Evolutionary conservation across 441 rosid species (phyloP), one percentile per base, ranked within the genome.

Genomic region (Manihot esculenta): DNA sequence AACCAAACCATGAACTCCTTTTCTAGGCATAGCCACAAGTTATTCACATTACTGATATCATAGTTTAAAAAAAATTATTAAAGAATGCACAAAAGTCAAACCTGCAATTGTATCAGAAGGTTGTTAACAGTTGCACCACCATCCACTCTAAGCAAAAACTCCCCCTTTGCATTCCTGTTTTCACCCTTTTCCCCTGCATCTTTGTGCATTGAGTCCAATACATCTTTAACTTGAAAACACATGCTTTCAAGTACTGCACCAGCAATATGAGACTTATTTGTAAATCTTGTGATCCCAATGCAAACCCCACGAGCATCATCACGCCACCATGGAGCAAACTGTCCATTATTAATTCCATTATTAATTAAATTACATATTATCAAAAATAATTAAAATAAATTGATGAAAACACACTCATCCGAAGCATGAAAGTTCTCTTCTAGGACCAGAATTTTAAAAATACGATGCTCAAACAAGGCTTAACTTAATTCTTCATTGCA

Each of bases 301-400:
- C 89, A 88, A 60, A 94, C 91, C 47, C 99, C 98, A 50, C 94
- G 96, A 18, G 99, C 98, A 80, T 94, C 98, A 70, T 94, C 98
- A 56, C 98, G 85, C 98, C 99, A 94, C 91, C 90, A 88, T 14
- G 99, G 99, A 45, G 99, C 96, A 81, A 94, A 92, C 73, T 92
- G 83, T 0, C 97, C 98, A 15, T 89, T 94, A 59, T n/a, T n/a
- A n/a, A n/a, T n/a, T n/a, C n/a, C n/a, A n/a, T n/a, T n/a, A n/a
- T n/a, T n/a, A n/a, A n/a, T n/a, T n/a, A n/a, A n/a, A n/a, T n/a
- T n/a, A n/a, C n/a, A n/a, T n/a, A n/a, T n/a, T n/a, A n/a, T n/a
- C n/a, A n/a, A n/a, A n/a, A n/a, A n/a, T n/a, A n/a, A n/a, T n/a
- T n/a, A n/a, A n/a, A n/a, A n/a, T n/a, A n/a, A n/a, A n/a, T n/a